Conservation (phyloP, 2,329 filamentous ascomycete genomes). For the Penicillium brevicompactum region DNA sequence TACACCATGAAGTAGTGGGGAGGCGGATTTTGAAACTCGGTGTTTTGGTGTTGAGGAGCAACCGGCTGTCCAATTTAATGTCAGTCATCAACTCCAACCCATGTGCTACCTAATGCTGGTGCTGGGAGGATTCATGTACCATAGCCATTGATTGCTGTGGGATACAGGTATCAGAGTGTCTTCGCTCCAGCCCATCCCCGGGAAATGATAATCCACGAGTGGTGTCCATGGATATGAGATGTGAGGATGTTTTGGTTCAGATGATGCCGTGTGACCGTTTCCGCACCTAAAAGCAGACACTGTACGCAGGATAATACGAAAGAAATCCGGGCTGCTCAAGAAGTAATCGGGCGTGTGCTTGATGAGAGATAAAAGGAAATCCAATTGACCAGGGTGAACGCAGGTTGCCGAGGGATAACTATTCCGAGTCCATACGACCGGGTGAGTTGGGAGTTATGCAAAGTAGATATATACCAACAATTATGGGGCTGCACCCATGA, state of each 20-base stretch:
- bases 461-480: slow-evolving; percentile 9
- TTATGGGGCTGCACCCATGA: not conserved
- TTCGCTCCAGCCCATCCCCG: slow-evolving; percentile 19
- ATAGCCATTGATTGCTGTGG: slow-evolving; percentile 15
- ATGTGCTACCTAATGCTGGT: not conserved
- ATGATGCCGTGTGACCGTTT: not conserved
- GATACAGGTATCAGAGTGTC: slow-evolving; percentile 24
- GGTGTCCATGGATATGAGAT: slow-evolving; percentile 14
- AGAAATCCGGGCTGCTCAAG: not conserved
- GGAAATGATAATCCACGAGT: slow-evolving; percentile 15
- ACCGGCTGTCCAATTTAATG: slow-evolving; percentile 15
- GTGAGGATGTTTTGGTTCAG: not conserved
- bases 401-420: slow-evolving; percentile 12
- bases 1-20: slow-evolving; percentile 42
- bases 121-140: slow-evolving; percentile 11
- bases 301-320: not conserved
- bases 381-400: not conserved
- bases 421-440: slow-evolving; percentile 9
- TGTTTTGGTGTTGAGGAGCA: slow-evolving; percentile 17
- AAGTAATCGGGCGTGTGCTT: not conserved
- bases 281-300: not conserved
- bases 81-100: not conserved
- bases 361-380: not conserved
- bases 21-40: slow-evolving; percentile 27
- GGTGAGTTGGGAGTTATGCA: not conserved